phyloP scores from a whole-genome alignment of 805 yeast species.

The Starmerella roubikii region DNA sequence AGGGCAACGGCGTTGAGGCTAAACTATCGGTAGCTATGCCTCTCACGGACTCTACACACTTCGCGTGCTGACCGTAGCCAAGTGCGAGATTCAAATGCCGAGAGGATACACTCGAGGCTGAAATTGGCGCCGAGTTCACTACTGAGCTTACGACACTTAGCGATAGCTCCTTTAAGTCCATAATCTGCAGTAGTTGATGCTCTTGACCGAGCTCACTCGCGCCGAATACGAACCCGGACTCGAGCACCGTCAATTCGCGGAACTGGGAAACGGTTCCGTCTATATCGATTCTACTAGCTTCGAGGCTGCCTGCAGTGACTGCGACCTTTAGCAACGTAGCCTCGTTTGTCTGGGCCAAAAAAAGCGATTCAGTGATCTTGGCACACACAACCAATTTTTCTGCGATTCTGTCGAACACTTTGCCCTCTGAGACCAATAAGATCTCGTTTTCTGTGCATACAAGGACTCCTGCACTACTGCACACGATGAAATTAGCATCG shows the following conservation, averaged over 20 bases:
- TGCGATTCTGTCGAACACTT: neutral
- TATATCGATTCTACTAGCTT: neutral
- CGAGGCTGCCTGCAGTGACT: neutral
- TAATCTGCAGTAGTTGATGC: constrained; percentile 64
- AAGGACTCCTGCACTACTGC: neutral
- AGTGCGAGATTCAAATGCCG: neutral
- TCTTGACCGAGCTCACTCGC: constrained; percentile 48
- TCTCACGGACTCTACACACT: neutral
- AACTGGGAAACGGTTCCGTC: constrained; percentile 14
- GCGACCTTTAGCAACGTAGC: neutral
- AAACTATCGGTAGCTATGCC: constrained; percentile 34
- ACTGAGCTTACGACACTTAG: neutral
- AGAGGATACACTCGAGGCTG: constrained; percentile 1
- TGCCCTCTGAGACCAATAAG: neutral
- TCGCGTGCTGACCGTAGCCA: neutral
- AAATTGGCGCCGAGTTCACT: constrained; percentile 3
- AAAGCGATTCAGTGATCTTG: neutral
- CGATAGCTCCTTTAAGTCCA: constrained; percentile 36
- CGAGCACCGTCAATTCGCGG: constrained; percentile 35
- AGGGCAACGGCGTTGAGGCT: constrained; percentile 60
- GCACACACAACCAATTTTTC: neutral
- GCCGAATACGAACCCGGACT: constrained; percentile 63
- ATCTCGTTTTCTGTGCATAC: neutral
- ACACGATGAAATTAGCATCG: constrained; percentile 15
- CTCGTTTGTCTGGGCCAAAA: neutral